Percentiles rank a stretch among this genome's conserved stretches.
These are phyloP conservation scores for Pseudozyma thailandica DNA, from an alignment of 1,284 basidiomycete genomes.

Conservation along the genomic window DNA sequence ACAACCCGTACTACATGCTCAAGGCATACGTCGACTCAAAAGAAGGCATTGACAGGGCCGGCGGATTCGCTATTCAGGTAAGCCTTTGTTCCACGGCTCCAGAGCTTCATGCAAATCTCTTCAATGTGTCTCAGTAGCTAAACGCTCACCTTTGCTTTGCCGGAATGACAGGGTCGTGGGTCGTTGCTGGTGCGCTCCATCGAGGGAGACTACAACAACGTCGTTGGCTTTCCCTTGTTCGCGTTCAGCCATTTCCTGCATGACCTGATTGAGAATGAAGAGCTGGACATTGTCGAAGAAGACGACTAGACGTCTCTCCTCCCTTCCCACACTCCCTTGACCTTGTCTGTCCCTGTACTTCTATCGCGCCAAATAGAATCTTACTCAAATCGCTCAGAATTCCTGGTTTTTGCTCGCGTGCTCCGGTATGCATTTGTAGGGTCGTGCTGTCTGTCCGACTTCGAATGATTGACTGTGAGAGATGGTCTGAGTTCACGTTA, in stretches of 20 bases:
- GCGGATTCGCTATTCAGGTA: conserved; percentile 94
- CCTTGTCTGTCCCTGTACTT: too few relatives aligned
- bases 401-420: too few relatives aligned
- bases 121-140: background rate
- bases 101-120: background rate
- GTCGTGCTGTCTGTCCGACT: too few relatives aligned
- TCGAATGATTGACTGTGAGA: background rate
- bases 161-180: conserved; percentile 74
- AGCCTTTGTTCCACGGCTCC: conserved; percentile 13
- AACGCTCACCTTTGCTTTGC: background rate
- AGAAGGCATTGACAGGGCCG: conserved; percentile 90
- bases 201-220: conserved; percentile 91
- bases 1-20: conserved; percentile 71
- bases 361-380: too few relatives aligned
- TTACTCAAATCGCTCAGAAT: too few relatives aligned
- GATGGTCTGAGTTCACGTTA: too few relatives aligned
- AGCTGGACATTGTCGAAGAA: conserved; percentile 58
- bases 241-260: conserved; percentile 53
- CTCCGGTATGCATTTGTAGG: too few relatives aligned
- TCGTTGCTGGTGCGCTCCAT: conserved; percentile 82
- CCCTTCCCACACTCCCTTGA: too few relatives aligned
- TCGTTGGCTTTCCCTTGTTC: conserved; percentile 82
- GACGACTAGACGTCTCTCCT: conserved; percentile 13
- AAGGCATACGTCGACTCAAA: conserved; percentile 87
- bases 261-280: conserved; percentile 61